Percentiles rank a stretch among this genome's conserved stretches.
phyloP scores from a whole-genome alignment of 768 basidiomycete genomes.

The Xerocomellus dryophilus region DNA sequence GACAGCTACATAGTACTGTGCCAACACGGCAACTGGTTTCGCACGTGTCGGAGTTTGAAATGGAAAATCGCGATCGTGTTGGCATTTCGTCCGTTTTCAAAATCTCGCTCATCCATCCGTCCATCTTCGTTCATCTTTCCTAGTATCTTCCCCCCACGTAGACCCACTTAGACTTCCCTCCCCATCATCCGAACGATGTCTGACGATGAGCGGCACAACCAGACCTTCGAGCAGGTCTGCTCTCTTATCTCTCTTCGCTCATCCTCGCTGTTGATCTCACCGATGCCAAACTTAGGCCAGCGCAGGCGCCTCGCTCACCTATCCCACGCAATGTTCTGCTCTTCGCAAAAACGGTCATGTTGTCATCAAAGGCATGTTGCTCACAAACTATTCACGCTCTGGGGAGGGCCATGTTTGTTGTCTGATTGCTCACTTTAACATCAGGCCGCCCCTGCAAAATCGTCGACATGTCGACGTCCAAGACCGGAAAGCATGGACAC shows the following conservation, averaged over 20 bases:
- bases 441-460: slow-evolving; percentile 94
- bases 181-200: slow-evolving; percentile 55
- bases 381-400: neutral
- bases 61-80: slow-evolving; percentile 26
- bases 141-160: slow-evolving; percentile 19
- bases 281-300: slow-evolving; percentile 45
- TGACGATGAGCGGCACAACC: slow-evolving; percentile 92
- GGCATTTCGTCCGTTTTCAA: slow-evolving; percentile 8
- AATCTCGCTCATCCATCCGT: slow-evolving; percentile 16
- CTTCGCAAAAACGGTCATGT: slow-evolving; percentile 92
- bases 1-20: neutral
- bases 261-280: slow-evolving; percentile 13
- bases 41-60: slow-evolving; percentile 43
- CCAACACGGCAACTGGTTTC: slow-evolving; percentile 15
- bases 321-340: slow-evolving; percentile 94
- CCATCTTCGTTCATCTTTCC: slow-evolving; percentile 30
- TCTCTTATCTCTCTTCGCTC: slow-evolving; percentile 5
- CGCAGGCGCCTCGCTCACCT: slow-evolving; percentile 76
- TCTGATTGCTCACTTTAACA: neutral
- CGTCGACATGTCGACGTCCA: slow-evolving; percentile 99
- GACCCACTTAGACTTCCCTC: slow-evolving; percentile 20
- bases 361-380: slow-evolving; percentile 77
- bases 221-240: slow-evolving; percentile 78
- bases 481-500: slow-evolving; percentile 99
- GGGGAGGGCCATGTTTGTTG: neutral